phyloP scores from a whole-genome alignment of 805 yeast species.

The Myxozyma monticola region DNA sequence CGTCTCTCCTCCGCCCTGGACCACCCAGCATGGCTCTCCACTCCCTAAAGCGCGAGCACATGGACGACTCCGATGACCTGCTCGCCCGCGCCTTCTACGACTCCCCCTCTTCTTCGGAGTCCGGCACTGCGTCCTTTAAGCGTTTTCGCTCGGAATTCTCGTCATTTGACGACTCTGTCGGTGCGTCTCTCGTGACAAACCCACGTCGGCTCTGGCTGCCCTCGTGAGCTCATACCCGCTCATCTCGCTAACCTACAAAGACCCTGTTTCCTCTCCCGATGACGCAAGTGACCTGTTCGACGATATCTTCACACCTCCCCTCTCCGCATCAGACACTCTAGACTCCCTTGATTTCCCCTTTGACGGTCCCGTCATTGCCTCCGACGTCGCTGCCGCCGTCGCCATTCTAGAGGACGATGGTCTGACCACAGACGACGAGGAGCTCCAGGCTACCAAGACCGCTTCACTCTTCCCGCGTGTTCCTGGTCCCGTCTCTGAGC shows the following conservation, averaged over 20 bases:
- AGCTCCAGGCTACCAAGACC: not conserved
- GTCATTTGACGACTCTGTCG: slow-evolving; percentile 4
- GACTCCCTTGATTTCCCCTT: slow-evolving; percentile 5
- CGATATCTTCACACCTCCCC: slow-evolving; percentile 20
- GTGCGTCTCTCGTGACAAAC: not conserved
- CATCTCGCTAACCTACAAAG: too few relatives aligned
- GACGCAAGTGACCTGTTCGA: slow-evolving; percentile 20
- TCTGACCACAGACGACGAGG: slow-evolving; percentile 19
- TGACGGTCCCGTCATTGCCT: slow-evolving; percentile 9
- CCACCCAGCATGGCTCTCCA: slow-evolving; percentile 2
- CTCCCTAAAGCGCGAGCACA: slow-evolving; percentile 1
- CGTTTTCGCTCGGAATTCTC: slow-evolving; percentile 11
- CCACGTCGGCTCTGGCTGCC: too few relatives aligned
- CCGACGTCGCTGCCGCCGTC: slow-evolving; percentile 7
- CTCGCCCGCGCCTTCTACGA: slow-evolving; percentile 3
- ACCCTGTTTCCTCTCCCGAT: slow-evolving; percentile 19
- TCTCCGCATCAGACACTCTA: slow-evolving; percentile 9
- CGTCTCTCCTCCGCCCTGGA: too few relatives aligned
- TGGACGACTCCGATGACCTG: slow-evolving; percentile 2
- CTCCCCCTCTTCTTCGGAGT: slow-evolving; percentile 8
- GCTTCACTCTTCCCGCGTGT: not conserved
- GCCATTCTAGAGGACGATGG: slow-evolving; percentile 14
- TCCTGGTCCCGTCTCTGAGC: not conserved
- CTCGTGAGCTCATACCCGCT: too few relatives aligned
- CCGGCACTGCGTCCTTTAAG: slow-evolving; percentile 5